These are phyloP conservation scores for Cokeromyces recurvatus DNA, from an alignment of 371 early-diverging fungal species.

Conservation along the genomic window DNA sequence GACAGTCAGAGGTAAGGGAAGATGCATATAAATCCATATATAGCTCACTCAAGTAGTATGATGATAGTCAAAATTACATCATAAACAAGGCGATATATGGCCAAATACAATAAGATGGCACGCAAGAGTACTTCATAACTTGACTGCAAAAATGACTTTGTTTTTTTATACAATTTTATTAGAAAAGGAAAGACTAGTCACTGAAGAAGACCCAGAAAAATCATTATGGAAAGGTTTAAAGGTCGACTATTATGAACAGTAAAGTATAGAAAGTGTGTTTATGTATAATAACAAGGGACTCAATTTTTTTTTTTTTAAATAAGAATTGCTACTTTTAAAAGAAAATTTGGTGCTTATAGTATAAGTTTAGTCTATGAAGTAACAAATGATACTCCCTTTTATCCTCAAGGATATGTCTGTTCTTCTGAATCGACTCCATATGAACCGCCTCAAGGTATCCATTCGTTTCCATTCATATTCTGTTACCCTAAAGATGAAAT, in stretches of 20 bases:
- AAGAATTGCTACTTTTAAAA: slow-evolving; percentile 53
- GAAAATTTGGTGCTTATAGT: slow-evolving; percentile 49
- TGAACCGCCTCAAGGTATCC: slow-evolving; percentile 57
- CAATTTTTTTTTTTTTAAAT: not conserved
- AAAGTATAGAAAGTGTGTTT: too few species aligned
- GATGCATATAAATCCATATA: not conserved
- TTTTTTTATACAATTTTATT: slow-evolving; percentile 55
- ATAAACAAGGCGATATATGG: slow-evolving; percentile 32
- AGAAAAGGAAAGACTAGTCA: slow-evolving; percentile 47
- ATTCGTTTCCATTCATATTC: slow-evolving; percentile 67
- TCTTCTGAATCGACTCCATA: slow-evolving; percentile 40
- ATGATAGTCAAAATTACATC: slow-evolving; percentile 7
- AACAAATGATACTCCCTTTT: slow-evolving; percentile 42
- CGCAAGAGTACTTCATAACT: slow-evolving; percentile 45
- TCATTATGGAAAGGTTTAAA: slow-evolving; percentile 54
- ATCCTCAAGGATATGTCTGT: slow-evolving; percentile 51
- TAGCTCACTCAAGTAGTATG: too few species aligned
- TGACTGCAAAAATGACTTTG: slow-evolving; percentile 59
- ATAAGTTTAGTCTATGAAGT: slow-evolving; percentile 58
- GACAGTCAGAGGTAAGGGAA: slow-evolving; percentile 18
- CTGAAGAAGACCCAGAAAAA: slow-evolving; percentile 47
- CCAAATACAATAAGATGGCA: slow-evolving; percentile 60
- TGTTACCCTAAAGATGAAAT: slow-evolving; percentile 54
- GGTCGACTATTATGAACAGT: slow-evolving; percentile 56
- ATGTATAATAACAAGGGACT: too few species aligned